A percentile compares a stretch with the other conserved stretches of the same genome.
These are phyloP conservation scores for Fusarium sp. DNA, from an alignment of 2,329 filamentous ascomycete species.

Conservation along the genomic window DNA sequence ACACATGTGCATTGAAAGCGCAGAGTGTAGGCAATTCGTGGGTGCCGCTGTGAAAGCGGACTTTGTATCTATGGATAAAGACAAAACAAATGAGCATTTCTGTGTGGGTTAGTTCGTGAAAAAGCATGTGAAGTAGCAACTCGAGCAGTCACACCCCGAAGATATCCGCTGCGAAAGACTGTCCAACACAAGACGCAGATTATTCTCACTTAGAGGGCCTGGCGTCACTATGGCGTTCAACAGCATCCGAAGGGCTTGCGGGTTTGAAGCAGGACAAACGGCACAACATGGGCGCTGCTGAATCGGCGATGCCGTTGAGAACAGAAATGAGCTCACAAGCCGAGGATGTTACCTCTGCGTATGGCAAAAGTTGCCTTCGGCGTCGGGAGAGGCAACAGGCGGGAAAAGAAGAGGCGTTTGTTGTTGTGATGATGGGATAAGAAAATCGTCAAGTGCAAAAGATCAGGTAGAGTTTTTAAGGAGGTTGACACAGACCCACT, in stretches of 20 bases:
- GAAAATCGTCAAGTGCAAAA: constrained; percentile 5
- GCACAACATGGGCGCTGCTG: constrained; percentile 17
- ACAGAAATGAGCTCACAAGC: not conserved
- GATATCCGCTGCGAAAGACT: constrained; percentile 1
- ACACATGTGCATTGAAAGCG: constrained; percentile 69
- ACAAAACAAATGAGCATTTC: not conserved
- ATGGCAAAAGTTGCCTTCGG: constrained; percentile 29
- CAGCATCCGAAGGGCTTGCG: constrained; percentile 14
- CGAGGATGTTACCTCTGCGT: constrained; percentile 11
- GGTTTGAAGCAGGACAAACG: constrained; percentile 11
- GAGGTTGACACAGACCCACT: constrained; percentile 20
- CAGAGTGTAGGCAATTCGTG: constrained; percentile 74
- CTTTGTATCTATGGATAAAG: constrained; percentile 19
- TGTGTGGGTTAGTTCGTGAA: constrained; percentile 10
- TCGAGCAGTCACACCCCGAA: constrained; percentile 15
- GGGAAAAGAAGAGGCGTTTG: constrained; percentile 18
- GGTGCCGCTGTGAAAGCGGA: constrained; percentile 51
- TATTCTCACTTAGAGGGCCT: not conserved
- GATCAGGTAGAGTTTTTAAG: constrained; percentile 37
- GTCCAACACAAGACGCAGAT: constrained; percentile 17
- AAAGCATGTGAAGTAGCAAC: constrained; percentile 30
- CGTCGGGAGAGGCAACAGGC: constrained; percentile 13
- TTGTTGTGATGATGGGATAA: constrained; percentile 15
- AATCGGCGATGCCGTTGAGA: constrained; percentile 26
- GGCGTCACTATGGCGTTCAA: constrained; percentile 27